Base-by-base conservation (phyloP, 2,329 filamentous ascomycete species). In the Neofusicoccum umdonicola region DNA sequence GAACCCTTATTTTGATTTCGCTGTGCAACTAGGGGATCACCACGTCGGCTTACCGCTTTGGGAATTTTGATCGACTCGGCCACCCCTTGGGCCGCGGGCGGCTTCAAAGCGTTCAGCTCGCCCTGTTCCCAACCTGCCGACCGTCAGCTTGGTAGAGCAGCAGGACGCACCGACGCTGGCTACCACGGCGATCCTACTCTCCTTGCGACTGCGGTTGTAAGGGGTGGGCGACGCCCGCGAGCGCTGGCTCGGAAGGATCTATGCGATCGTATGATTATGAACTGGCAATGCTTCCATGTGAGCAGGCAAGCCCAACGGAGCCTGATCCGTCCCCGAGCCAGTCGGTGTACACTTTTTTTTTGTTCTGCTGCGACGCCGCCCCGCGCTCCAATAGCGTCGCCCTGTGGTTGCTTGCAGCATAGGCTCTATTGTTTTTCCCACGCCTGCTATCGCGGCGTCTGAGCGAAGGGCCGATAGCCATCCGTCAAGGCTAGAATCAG, bases 41-140 rank as follows among this genome's bases (percentile, higher is more conserved):
- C 61, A 44, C 39, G 37, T 17, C 47, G 48, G 39, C 61, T 63
- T 63, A 63, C 61, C 39, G 15, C 11, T 51, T 63, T 31, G 45
- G 61, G 61, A 52, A 63, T 63, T 63, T 63, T 39, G 61, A 63
- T 63, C 61, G 61, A 63, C 61, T 54, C 11, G 13, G 22, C 15
- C 41, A 31, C 27, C 50, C 47, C 39, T 44, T 44, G 35, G 11
- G 45, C 44, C 19, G 41, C 27, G 27, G 27, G 4, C 27, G 27
- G 27, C 27, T 31, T 31, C 27, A 31, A 6, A 31, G 27, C 27
- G 4, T 27, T 47, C 17, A 19, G 45, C 45, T 22, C 12, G 9
- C 57, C 34, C 13, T 22, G 35, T 22, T 44, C 19, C 13, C 27
- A 31, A 31, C 6, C 4, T 31, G 27, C 27, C 27, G 27, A 13